These are phyloP conservation scores for Hymenoscyphus infarciens DNA, from an alignment of 2,329 filamentous ascomycete genomes.

Conservation along the genomic window DNA sequence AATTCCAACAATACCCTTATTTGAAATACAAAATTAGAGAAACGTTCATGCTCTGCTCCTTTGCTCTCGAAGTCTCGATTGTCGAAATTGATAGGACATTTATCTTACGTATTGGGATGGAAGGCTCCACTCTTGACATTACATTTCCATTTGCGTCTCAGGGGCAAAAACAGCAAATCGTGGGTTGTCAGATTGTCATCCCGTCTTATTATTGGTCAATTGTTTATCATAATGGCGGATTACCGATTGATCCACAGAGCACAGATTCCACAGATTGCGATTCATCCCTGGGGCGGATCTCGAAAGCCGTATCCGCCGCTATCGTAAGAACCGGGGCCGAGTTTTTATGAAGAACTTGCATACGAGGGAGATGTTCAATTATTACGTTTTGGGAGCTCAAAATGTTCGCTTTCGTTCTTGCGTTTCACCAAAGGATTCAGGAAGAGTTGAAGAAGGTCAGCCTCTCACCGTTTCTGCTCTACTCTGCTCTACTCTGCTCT, in stretches of 20 bases:
- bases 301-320: not conserved
- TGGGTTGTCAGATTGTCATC: not conserved
- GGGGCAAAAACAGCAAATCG: too few species aligned
- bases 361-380: not conserved
- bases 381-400: not conserved
- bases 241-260: slow-evolving; percentile 8
- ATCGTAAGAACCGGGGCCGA: not conserved
- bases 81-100: too few species aligned
- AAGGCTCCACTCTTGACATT: too few species aligned
- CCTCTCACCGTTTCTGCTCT: not conserved
- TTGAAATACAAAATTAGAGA: too few species aligned
- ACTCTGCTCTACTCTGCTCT: too few species aligned
- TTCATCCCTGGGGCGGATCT: slow-evolving; percentile 11
- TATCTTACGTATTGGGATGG: too few species aligned
- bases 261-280: slow-evolving; percentile 16
- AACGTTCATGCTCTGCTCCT: too few species aligned
- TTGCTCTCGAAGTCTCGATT: too few species aligned
- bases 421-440: not conserved
- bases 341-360: slow-evolving; percentile 12
- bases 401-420: not conserved
- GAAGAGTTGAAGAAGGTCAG: not conserved
- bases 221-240: slow-evolving; percentile 14
- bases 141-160: too few species aligned
- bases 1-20: too few species aligned
- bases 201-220: slow-evolving; percentile 5